Percentiles rank a stretch among this genome's conserved stretches.
Evolutionary conservation across 306 rosid species (phyloP).

Genomic region (Malus domestica): DNA sequence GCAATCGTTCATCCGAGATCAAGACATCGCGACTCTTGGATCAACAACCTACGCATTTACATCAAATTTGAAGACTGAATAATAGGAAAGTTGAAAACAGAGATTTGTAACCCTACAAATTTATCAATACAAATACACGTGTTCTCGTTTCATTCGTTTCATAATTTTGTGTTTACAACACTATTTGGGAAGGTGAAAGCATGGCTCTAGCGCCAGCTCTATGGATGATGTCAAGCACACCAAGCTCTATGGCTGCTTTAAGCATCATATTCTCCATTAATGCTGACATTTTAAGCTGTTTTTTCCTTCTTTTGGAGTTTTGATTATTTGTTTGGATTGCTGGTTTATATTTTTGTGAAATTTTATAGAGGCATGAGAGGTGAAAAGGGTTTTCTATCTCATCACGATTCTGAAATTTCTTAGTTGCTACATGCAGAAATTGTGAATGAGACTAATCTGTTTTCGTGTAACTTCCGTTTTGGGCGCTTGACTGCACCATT

Average conservation of each 20-base stretch:
- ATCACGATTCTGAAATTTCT: neutral
- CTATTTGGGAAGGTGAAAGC: conserved; percentile 23
- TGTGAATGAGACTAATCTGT: neutral
- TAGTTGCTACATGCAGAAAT: neutral
- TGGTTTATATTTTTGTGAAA: neutral
- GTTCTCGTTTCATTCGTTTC: too few relatives aligned
- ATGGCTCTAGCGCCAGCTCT: conserved; percentile 10
- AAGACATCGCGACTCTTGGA: too few relatives aligned
- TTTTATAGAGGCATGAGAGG: neutral
- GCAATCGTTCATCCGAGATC: too few relatives aligned
- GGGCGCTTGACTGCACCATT: neutral
- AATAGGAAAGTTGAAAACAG: too few relatives aligned
- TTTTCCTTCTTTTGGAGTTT: neutral
- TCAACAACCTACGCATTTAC: too few relatives aligned
- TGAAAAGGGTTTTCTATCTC: neutral
- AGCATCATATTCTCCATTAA: neutral
- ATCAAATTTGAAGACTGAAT: too few relatives aligned
- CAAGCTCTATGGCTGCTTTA: conserved; percentile 26
- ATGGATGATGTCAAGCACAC: conserved; percentile 18
- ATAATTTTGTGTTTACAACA: too few relatives aligned
- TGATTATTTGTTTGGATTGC: neutral
- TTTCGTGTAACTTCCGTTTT: neutral
- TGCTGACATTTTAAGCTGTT: neutral
- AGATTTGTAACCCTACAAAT: too few relatives aligned
- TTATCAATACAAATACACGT: too few relatives aligned